Evolutionary conservation across 345 rosid genomes (phyloP).

Genomic region (Cardamine chenopodiifolia): DNA sequence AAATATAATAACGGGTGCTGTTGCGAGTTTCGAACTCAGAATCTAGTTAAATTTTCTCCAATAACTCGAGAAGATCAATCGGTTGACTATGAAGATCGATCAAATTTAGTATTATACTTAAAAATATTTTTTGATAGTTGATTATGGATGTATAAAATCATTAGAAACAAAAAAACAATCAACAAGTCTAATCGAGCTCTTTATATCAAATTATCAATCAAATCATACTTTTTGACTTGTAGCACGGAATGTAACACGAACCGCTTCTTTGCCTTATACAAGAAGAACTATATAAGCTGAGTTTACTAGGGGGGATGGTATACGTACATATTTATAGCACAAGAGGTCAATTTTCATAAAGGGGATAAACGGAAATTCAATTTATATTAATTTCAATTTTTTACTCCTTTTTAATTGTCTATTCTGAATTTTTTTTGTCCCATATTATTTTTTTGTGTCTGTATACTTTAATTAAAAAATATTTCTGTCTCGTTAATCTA

Average conservation of each 20-base stretch:
- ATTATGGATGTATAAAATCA: neutral
- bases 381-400: neutral
- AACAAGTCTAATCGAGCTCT: conserved; percentile 23
- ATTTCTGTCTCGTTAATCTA: neutral
- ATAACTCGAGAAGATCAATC: neutral
- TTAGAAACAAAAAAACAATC: neutral
- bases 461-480: neutral
- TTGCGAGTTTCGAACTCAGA: neutral
- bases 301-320: neutral
- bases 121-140: neutral
- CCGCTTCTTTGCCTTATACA: conserved; percentile 12
- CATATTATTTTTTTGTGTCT: too few species aligned
- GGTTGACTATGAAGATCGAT: neutral
- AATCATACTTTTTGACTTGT: conserved; percentile 30
- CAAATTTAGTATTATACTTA: neutral
- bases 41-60: neutral
- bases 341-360: neutral
- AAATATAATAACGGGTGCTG: neutral
- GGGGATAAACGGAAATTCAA: neutral
- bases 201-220: conserved; percentile 31
- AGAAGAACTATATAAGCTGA: neutral
- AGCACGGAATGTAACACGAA: conserved; percentile 27
- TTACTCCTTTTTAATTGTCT: rapidly evolving
- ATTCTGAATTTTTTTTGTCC: neutral
- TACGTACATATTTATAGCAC: neutral